Conservation (phyloP, 108 stramenopile genomes). For the Fistulifera solaris region DNA sequence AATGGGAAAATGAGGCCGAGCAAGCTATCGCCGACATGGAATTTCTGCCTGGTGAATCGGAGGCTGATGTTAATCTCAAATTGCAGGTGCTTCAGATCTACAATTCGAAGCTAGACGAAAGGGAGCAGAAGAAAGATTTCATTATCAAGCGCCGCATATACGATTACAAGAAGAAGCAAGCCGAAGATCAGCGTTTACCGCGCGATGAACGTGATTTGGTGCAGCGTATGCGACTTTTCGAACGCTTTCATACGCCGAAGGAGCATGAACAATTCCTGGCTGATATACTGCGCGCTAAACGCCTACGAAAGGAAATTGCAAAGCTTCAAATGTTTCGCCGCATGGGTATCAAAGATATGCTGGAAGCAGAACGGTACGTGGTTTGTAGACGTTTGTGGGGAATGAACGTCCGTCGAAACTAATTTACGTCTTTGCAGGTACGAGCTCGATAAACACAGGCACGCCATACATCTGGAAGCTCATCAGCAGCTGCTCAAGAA, state of each 20-base stretch:
- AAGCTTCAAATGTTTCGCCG: constrained; percentile 88
- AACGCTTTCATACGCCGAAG: constrained; percentile 79
- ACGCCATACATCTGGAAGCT: too few relatives aligned
- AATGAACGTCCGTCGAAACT: too few relatives aligned
- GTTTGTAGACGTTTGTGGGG: constrained; percentile 3
- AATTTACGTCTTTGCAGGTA: too few relatives aligned
- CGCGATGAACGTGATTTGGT: constrained; percentile 87
- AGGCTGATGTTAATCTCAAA: constrained; percentile 78
- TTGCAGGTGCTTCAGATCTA: constrained; percentile 81
- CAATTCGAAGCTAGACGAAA: constrained; percentile 82
- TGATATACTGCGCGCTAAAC: constrained; percentile 74
- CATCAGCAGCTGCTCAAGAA: too few relatives aligned
- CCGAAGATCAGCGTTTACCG: constrained; percentile 46
- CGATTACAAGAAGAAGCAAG: constrained; percentile 71
- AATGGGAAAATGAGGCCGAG: constrained; percentile 96
- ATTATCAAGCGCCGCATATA: constrained; percentile 63
- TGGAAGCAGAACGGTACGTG: constrained; percentile 82
- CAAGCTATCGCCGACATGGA: constrained; percentile 86
- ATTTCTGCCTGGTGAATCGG: constrained; percentile 67
- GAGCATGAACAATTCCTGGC: constrained; percentile 82
- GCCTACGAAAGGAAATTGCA: constrained; percentile 88
- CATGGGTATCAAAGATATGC: constrained; percentile 68
- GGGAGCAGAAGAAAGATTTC: constrained; percentile 80
- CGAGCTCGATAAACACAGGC: too few relatives aligned
- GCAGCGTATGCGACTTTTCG: constrained; percentile 83